These are phyloP conservation scores for Colletotrichum cereale DNA, from an alignment of 2,329 filamentous ascomycete species.

Conservation along the genomic window DNA sequence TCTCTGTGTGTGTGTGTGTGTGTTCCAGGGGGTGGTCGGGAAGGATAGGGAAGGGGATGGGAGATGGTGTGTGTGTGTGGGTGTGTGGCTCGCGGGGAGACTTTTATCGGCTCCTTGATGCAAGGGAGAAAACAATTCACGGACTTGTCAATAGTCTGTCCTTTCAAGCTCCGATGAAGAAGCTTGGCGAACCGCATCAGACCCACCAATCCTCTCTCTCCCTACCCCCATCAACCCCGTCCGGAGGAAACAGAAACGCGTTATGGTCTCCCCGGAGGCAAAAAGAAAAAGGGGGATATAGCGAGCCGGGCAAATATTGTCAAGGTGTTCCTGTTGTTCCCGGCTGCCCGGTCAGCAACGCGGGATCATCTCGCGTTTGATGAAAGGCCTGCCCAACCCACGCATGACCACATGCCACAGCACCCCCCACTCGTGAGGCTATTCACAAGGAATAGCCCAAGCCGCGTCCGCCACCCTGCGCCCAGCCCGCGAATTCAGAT, in stretches of 20 bases:
- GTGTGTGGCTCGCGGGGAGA: neutral
- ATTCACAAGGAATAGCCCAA: slow-evolving; percentile 22
- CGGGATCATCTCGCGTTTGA: slow-evolving; percentile 25
- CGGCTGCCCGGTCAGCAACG: slow-evolving; percentile 16
- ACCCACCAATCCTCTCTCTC: neutral
- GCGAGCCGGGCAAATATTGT: neutral
- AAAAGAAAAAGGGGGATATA: too few species aligned
- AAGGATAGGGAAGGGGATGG: neutral
- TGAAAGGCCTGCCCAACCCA: neutral
- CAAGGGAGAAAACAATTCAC: slow-evolving; percentile 7
- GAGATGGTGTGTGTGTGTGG: neutral
- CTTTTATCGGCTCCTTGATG: neutral
- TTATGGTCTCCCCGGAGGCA: neutral
- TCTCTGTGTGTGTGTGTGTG: neutral
- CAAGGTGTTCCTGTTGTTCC: neutral
- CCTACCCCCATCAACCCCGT: neutral
- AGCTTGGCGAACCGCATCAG: neutral
- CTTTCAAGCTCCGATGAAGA: neutral
- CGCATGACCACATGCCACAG: slow-evolving; percentile 8
- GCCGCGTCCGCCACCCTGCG: slow-evolving; percentile 17
- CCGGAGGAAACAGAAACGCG: neutral
- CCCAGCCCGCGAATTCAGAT: slow-evolving; percentile 27
- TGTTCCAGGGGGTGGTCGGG: too few species aligned
- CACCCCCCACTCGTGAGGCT: slow-evolving; percentile 12
- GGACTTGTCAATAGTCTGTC: neutral